These are phyloP conservation scores for Aspergillus vadensis DNA, from an alignment of 2,329 filamentous ascomycete genomes.

Conservation along the genomic window DNA sequence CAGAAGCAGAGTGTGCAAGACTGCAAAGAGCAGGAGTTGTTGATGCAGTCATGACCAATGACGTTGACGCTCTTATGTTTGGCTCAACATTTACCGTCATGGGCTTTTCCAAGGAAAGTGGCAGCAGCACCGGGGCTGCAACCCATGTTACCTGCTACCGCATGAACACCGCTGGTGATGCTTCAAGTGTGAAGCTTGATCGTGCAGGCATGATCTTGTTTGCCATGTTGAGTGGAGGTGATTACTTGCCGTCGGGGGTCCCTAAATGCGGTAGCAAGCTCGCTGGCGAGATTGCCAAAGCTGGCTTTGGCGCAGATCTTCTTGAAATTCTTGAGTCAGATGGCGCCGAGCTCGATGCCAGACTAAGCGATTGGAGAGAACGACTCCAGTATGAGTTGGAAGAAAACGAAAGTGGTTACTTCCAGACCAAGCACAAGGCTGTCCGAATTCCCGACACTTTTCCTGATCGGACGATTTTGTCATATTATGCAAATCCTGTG, in stretches of 20 bases:
- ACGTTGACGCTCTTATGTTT: slow-evolving; percentile 98
- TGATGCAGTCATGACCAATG: slow-evolving; percentile 91
- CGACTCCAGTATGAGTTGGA: slow-evolving; percentile 72
- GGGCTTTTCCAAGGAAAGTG: slow-evolving; percentile 77
- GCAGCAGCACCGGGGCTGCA: slow-evolving; percentile 61
- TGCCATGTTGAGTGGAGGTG: slow-evolving; percentile 91
- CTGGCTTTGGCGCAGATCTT: slow-evolving; percentile 78
- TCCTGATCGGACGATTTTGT: slow-evolving; percentile 74
- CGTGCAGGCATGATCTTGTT: slow-evolving; percentile 90
- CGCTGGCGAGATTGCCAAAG: slow-evolving; percentile 85
- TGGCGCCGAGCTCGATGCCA: slow-evolving; percentile 29
- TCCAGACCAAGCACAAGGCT: slow-evolving; percentile 72
- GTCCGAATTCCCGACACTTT: slow-evolving; percentile 78
- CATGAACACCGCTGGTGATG: slow-evolving; percentile 31
- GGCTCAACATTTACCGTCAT: slow-evolving; percentile 77
- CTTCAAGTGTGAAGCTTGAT: slow-evolving; percentile 57
- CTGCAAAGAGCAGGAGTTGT: slow-evolving; percentile 80
- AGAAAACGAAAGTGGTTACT: slow-evolving; percentile 81
- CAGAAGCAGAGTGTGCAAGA: slow-evolving; percentile 91
- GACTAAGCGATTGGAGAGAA: slow-evolving; percentile 68
- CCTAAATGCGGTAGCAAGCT: slow-evolving; percentile 84
- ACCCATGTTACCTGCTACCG: slow-evolving; percentile 88
- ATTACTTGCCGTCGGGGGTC: slow-evolving; percentile 88
- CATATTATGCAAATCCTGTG: slow-evolving; percentile 85
- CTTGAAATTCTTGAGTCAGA: slow-evolving; percentile 60